These are phyloP conservation scores for Arabis alpina DNA, from an alignment of 345 rosid species.

Conservation along the genomic window DNA sequence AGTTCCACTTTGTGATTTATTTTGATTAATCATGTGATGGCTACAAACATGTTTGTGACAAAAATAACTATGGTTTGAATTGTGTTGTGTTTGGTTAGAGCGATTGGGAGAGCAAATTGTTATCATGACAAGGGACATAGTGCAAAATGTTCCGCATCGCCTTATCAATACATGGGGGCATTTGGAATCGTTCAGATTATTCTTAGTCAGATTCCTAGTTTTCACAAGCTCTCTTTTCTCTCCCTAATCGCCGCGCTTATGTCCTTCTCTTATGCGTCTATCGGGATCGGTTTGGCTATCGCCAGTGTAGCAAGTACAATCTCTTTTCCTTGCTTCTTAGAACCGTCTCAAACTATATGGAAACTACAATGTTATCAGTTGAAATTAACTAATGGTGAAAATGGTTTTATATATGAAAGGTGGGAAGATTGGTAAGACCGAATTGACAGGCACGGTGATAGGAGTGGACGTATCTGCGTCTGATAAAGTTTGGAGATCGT, in stretches of 20 bases:
- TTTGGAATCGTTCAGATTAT: conserved; percentile 67
- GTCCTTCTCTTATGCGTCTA: conserved; percentile 83
- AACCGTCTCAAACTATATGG: not conserved
- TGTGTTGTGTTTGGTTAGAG: conserved; percentile 51
- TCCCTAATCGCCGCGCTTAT: conserved; percentile 81
- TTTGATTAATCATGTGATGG: conserved; percentile 4
- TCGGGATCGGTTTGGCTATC: conserved; percentile 80
- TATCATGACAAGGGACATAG: conserved; percentile 66
- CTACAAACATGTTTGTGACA: not conserved
- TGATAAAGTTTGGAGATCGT: conserved; percentile 73
- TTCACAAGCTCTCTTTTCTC: conserved; percentile 83
- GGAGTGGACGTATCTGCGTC: conserved; percentile 71
- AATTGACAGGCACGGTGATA: conserved; percentile 57
- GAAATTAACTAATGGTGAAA: conserved; percentile 17
- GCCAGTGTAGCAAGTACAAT: conserved; percentile 48
- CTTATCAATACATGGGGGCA: conserved; percentile 63
- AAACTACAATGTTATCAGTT: not conserved
- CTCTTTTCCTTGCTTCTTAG: not conserved
- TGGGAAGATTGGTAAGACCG: conserved; percentile 52
- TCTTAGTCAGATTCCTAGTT: conserved; percentile 83
- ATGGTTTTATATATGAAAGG: conserved; percentile 33
- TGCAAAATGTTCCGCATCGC: conserved; percentile 54
- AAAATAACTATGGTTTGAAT: not conserved
- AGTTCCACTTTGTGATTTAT: conserved; percentile 38
- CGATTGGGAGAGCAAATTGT: conserved; percentile 71